Base-by-base conservation (phyloP, 2,329 filamentous ascomycete genomes). In the Kalmusia sp. region DNA sequence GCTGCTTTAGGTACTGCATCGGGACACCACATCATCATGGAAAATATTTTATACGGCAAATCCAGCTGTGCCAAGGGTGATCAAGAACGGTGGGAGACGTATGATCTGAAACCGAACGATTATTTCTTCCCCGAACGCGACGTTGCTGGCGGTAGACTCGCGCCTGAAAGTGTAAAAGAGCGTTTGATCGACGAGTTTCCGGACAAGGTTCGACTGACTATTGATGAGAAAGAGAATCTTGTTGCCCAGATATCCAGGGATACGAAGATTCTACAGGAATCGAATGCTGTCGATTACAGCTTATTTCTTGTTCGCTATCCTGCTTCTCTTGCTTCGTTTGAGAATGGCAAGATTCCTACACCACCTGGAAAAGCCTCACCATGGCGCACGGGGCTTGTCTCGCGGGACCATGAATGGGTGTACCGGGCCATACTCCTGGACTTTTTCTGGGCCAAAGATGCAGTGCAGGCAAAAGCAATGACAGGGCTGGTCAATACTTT, bases 391-490 rank as follows among this genome's bases (percentile, higher is more conserved):
- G 89, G 89, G 0, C 64, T 91, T 0, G 61, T 73, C 0, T 88
- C 87, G 8, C 76, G 80, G 0, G 85, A 90, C 62, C 84, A 84
- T 0, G 84, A 84, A 61, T 88, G 87, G 79, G 76, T 87, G 11
- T 92, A 90, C 64, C 82, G 88, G 2, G 86, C 83, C 3, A 82
- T 87, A 0, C 73, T 92, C 12, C 77, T 92, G 28, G 89, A 92
- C 70, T 92, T 92, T 74, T 91, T 92, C 77, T 92, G 89, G 89
- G 84, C 87, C 0, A 90, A 88, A 72, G 87, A 91, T 71, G 88
- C 87, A 60, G 63, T 87, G 0, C 87, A 85, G 49, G 85, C 89
- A 0, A 84, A 82, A 68, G 78, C 84, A 1, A 83, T 91, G 82
- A 90, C 88, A 0, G 80, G 82, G 0, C 70, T 91, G 30, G 83